A percentile compares a stretch with the other conserved stretches of the same genome.
phyloP scores from a whole-genome alignment of 768 basidiomycete genomes.

The Nidularia sp. region DNA sequence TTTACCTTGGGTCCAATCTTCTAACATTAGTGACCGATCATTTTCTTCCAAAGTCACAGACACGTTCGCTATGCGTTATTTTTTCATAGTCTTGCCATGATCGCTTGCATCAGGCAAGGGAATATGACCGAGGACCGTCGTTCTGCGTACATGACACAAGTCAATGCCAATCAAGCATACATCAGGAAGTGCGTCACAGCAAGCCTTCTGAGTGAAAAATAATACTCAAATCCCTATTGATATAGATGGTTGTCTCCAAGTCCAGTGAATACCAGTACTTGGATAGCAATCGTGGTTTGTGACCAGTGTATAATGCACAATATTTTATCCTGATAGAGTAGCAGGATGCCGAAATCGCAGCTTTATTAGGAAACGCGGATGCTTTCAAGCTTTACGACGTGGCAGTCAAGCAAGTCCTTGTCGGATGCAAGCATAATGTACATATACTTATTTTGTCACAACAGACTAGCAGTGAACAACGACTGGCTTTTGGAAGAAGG shows the following conservation, averaged over 20 bases:
- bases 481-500: conserved; percentile 75
- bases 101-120: conserved; percentile 51
- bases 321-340: not conserved
- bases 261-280: conserved; percentile 63
- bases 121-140: conserved; percentile 27
- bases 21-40: not conserved
- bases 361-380: conserved; percentile 48
- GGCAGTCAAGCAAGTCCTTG: conserved; percentile 53
- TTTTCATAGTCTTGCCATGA: conserved; percentile 67
- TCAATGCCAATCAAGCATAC: conserved; percentile 56
- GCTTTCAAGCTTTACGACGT: conserved; percentile 67
- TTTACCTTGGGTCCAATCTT: too few species aligned
- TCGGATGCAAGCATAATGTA: not conserved
- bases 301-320: not conserved
- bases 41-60: conserved; percentile 42
- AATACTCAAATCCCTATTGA: not conserved
- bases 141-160: conserved; percentile 46
- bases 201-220: not conserved
- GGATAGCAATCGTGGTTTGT: conserved; percentile 65
- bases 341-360: conserved; percentile 70
- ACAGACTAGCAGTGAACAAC: conserved; percentile 58
- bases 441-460: not conserved
- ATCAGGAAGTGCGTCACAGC: conserved; percentile 46
- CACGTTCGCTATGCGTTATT: conserved; percentile 67
- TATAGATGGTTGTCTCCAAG: conserved; percentile 68